Evolutionary conservation across 106 monocot species (phyloP).

Genomic region (Hemerocallis citrina): DNA sequence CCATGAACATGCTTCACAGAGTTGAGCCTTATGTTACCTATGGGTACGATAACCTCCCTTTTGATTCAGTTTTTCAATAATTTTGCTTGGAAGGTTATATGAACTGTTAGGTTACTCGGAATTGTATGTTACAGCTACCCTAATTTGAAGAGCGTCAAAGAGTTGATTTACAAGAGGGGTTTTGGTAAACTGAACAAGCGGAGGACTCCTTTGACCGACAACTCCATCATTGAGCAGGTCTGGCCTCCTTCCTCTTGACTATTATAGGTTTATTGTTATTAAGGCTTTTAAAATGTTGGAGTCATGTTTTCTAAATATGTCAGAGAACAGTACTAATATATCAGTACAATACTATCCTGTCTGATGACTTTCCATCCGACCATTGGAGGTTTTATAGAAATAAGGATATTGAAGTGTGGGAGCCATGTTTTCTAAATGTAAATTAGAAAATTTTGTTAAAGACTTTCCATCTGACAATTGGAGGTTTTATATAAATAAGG

Average conservation of each 20-base stretch:
- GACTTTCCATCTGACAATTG: no score
- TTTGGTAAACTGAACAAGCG: conserved; percentile 38
- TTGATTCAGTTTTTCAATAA: background rate
- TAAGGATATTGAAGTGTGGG: no score
- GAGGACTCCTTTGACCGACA: conserved; percentile 34
- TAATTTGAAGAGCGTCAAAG: conserved; percentile 35
- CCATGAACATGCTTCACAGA: conserved; percentile 37
- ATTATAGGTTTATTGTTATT: background rate
- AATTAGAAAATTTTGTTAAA: no score
- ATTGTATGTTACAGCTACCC: conserved; percentile 21
- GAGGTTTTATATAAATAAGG: no score
- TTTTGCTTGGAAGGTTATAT: background rate
- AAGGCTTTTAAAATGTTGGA: no score
- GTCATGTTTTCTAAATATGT: no score
- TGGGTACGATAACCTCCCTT: conserved; percentile 15
- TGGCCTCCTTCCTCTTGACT: background rate
- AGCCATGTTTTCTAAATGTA: no score
- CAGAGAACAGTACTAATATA: no score
- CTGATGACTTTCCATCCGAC: no score
- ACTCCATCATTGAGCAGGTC: conserved; percentile 38
- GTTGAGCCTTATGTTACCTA: conserved; percentile 55
- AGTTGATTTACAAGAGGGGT: conserved; percentile 40
- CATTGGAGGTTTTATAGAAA: no score
- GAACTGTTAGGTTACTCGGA: background rate
- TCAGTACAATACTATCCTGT: no score